Conservation (phyloP, 1,284 basidiomycete species). For the Hemileia vastatrix region DNA sequence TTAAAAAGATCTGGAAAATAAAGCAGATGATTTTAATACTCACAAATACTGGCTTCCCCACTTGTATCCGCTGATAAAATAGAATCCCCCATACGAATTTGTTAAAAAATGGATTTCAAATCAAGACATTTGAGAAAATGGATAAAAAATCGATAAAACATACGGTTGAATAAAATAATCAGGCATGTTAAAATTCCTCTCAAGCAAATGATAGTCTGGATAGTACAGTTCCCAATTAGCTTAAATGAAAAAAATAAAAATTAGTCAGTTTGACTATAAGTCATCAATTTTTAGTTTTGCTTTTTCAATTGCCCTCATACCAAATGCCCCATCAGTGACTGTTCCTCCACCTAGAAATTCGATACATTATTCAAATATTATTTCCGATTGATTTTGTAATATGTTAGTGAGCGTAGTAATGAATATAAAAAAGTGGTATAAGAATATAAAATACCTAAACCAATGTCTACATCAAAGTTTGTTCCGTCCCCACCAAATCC, state of each 20-base stretch:
- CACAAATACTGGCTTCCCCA: constrained; percentile 22
- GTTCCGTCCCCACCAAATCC: constrained; percentile 15
- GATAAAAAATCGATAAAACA: not conserved
- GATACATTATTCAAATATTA: not conserved
- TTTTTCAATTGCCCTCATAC: no score
- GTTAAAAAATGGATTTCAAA: not conserved
- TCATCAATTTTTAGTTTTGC: no score
- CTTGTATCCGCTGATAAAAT: constrained; percentile 6
- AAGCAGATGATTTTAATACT: not conserved
- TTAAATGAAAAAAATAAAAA: no score
- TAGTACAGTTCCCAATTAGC: constrained; percentile 14
- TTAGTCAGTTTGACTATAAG: no score
- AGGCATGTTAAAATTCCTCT: constrained; percentile 20
- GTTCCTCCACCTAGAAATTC: constrained; percentile 1
- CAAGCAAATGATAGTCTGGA: constrained; percentile 13
- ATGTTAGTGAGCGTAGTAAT: not conserved
- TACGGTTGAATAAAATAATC: no score
- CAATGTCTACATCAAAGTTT: constrained; percentile 5
- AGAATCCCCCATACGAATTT: not conserved
- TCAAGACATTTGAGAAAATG: not conserved
- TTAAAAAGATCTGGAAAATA: not conserved
- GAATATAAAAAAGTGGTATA: not conserved
- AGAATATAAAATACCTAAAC: constrained; percentile 1
- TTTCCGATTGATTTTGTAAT: not conserved
- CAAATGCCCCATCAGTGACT: constrained; percentile 15